Evolutionary conservation across 805 yeast species (phyloP).

Genomic region (Pachysolen tannophilus): DNA sequence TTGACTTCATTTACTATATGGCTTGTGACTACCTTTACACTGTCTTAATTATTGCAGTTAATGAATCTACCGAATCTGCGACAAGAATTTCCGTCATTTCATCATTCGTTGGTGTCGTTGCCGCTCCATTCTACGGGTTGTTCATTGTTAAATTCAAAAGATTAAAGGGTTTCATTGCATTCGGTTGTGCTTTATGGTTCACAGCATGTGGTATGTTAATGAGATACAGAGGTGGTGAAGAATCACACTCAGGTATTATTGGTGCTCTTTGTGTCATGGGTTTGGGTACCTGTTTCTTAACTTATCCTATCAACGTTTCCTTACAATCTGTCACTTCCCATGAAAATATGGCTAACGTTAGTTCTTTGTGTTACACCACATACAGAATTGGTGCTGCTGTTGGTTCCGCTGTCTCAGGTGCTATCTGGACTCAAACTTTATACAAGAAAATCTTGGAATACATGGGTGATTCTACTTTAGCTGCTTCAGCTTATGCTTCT

Average conservation of each 20-base stretch:
- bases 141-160: constrained; percentile 40
- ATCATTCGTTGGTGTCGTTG: constrained; percentile 57
- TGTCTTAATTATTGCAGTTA: constrained; percentile 54
- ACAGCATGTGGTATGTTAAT: constrained; percentile 53
- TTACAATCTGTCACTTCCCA: constrained; percentile 52
- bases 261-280: constrained; percentile 61
- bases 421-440: constrained; percentile 59
- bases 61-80: constrained; percentile 54
- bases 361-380: constrained; percentile 47
- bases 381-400: constrained; percentile 59
- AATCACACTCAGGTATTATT: constrained; percentile 48
- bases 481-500: constrained; percentile 37
- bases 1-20: constrained; percentile 59
- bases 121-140: constrained; percentile 53
- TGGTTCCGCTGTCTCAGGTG: constrained; percentile 60
- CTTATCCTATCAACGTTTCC: constrained; percentile 55
- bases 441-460: constrained; percentile 33
- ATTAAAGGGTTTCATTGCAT: constrained; percentile 50
- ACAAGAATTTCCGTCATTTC: constrained; percentile 54
- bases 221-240: constrained; percentile 42
- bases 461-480: constrained; percentile 27
- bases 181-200: constrained; percentile 53
- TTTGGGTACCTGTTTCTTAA: constrained; percentile 68
- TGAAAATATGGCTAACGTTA: constrained; percentile 55
- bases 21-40: constrained; percentile 65